Evolutionary conservation across 202 grass and related monocot genomes (phyloP).

Genomic region (Cymbopogon flexuosus): DNA sequence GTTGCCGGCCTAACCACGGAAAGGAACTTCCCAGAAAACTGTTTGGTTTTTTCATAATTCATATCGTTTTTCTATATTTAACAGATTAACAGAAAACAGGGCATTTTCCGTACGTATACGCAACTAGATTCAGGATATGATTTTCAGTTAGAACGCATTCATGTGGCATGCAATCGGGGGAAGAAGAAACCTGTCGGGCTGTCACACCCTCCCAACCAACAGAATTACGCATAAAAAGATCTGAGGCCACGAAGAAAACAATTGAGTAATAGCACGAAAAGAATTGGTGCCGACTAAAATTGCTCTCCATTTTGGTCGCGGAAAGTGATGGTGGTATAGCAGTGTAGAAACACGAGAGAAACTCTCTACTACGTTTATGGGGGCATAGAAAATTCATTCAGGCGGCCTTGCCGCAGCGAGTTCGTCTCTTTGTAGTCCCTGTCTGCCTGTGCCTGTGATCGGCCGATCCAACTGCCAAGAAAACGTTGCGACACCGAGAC

Average conservation of each 20-base stretch:
- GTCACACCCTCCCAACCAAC: conserved; percentile 18
- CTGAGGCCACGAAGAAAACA: not conserved
- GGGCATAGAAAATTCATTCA: not conserved
- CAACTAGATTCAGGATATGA: not conserved
- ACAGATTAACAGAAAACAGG: not conserved
- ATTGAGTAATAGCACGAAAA: not conserved
- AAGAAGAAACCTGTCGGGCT: conserved; percentile 32
- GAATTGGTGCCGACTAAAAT: not conserved
- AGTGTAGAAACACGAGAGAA: not conserved
- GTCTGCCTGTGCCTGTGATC: not conserved
- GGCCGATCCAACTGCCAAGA: conserved; percentile 23
- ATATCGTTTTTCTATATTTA: not conserved
- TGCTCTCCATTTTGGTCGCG: not conserved
- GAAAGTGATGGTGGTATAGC: not conserved
- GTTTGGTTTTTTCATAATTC: not conserved
- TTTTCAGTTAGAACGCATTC: not conserved
- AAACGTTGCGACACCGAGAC: not conserved
- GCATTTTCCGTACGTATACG: not conserved
- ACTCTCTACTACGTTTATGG: not conserved
- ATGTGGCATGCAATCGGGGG: conserved; percentile 18
- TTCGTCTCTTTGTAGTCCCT: not conserved
- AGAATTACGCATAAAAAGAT: not conserved
- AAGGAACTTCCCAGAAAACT: not conserved
- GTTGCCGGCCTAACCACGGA: not conserved
- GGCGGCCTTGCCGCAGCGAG: not conserved